phyloP scores from a whole-genome alignment of 176 grass and related monocot genomes.

The Aegilops sharonensis region DNA sequence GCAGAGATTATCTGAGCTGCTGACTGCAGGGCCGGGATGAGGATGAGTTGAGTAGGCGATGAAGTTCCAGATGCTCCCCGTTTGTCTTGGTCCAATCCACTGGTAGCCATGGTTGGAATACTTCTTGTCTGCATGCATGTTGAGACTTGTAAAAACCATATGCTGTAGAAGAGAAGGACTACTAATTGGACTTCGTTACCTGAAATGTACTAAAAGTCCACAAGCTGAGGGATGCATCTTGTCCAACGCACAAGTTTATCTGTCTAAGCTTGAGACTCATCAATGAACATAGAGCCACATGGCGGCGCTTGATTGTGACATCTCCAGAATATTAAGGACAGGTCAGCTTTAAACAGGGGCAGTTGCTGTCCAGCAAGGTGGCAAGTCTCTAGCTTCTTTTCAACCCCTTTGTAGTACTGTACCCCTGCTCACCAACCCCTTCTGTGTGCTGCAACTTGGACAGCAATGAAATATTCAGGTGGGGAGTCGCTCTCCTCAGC shows the following conservation, averaged over 20 bases:
- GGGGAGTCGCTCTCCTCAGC: background rate
- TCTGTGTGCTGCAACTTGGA: background rate
- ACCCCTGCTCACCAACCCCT: background rate
- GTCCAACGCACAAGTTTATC: background rate
- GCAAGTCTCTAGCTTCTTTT: background rate
- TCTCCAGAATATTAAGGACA: background rate
- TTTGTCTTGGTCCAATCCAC: slow-evolving; percentile 1
- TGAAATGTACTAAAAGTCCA: background rate
- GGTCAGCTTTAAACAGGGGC: background rate
- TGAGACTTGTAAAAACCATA: background rate
- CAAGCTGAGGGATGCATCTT: slow-evolving; percentile 3
- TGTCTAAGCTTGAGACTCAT: background rate
- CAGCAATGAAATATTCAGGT: background rate
- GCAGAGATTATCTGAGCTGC: background rate
- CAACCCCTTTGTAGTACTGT: no score
- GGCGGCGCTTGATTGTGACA: background rate
- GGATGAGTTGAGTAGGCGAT: background rate
- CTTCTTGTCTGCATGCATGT: slow-evolving; percentile 5
- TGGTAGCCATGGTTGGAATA: background rate
- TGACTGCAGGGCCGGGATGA: background rate
- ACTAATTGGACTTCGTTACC: background rate
- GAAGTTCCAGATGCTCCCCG: background rate
- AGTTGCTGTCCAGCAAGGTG: background rate
- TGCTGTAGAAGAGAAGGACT: background rate
- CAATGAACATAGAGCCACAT: background rate